Evolutionary conservation across 2,329 filamentous ascomycete species (phyloP).

Genomic region (Exophiala aquamarina): DNA sequence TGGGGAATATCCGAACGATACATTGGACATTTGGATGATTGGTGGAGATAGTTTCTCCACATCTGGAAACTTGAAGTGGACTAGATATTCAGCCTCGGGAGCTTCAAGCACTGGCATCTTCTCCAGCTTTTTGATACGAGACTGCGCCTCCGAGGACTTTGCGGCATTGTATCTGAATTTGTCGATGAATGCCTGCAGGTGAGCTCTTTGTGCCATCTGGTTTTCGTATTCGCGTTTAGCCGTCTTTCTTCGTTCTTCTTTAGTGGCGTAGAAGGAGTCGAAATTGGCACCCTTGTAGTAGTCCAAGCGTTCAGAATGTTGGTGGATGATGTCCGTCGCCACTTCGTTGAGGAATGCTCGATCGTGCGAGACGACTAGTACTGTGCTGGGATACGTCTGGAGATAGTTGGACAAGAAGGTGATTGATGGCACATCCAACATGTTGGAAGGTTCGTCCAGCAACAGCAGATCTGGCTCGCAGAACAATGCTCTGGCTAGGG

Average conservation of each 20-base stretch:
- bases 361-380: conserved; percentile 97
- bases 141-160: conserved; percentile 97
- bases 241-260: conserved; percentile 94
- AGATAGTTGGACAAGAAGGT: conserved; percentile 97
- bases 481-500: conserved; percentile 90
- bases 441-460: conserved; percentile 99
- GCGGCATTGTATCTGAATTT: conserved; percentile 99
- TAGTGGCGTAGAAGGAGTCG: conserved; percentile 94
- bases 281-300: conserved; percentile 99
- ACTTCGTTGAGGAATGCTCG: conserved; percentile 98
- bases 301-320: conserved; percentile 94
- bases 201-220: conserved; percentile 89
- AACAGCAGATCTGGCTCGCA: conserved; percentile 94
- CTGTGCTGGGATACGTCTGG: conserved; percentile 87
- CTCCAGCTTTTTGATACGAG: conserved; percentile 97
- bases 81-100: conserved; percentile 90
- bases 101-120: conserved; percentile 90
- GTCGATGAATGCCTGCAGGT: conserved; percentile 97
- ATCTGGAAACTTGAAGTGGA: conserved; percentile 95
- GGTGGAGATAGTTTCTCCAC: conserved; percentile 97
- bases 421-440: conserved; percentile 99
- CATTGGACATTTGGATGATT: conserved; percentile 94
- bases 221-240: conserved; percentile 98
- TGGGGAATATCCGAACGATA: conserved; percentile 81
- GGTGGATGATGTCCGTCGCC: conserved; percentile 98